Conservation (phyloP, 164 flowering plant genomes). For the Annona squamosa region DNA sequence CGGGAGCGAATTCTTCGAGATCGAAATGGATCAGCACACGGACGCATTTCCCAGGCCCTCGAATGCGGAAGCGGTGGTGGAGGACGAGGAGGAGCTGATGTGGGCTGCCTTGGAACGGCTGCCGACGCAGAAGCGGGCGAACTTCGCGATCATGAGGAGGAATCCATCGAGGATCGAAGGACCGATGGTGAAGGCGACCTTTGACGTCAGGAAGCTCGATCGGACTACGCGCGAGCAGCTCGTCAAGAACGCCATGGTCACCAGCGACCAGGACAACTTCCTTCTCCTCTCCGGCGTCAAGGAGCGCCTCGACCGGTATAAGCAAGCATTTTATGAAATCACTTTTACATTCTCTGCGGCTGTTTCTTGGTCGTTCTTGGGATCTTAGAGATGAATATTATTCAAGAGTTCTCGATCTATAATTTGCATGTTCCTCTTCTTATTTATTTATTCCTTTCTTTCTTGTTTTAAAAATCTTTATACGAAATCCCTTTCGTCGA, state of each 20-base stretch:
- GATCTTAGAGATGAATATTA: too few species aligned
- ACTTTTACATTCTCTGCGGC: too few species aligned
- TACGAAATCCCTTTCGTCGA: too few species aligned
- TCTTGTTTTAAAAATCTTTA: too few species aligned
- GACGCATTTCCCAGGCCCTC: slow-evolving; percentile 41
- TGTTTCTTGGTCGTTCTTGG: too few species aligned
- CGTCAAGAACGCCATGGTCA: slow-evolving; percentile 63
- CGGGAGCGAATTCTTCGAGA: slow-evolving; percentile 69
- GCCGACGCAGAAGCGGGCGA: slow-evolving; percentile 49
- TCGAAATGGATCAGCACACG: slow-evolving; percentile 20
- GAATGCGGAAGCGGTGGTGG: slow-evolving; percentile 45
- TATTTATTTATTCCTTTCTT: too few species aligned
- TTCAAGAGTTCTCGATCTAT: too few species aligned
- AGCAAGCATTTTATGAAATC: neutral
- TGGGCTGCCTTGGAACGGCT: slow-evolving; percentile 80
- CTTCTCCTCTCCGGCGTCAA: slow-evolving; percentile 62
- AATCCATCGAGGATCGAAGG: slow-evolving; percentile 20
- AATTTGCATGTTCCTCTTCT: neutral
- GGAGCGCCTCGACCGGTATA: slow-evolving; percentile 66
- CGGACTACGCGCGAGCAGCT: slow-evolving; percentile 47
- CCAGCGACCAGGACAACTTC: slow-evolving; percentile 70
- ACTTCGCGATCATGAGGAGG: slow-evolving; percentile 43
- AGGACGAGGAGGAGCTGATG: slow-evolving; percentile 63
- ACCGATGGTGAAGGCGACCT: slow-evolving; percentile 20
- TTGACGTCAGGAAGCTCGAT: slow-evolving; percentile 67